Evolutionary conservation across 306 rosid species (phyloP).

Genomic region (Dalbergia cultrata): DNA sequence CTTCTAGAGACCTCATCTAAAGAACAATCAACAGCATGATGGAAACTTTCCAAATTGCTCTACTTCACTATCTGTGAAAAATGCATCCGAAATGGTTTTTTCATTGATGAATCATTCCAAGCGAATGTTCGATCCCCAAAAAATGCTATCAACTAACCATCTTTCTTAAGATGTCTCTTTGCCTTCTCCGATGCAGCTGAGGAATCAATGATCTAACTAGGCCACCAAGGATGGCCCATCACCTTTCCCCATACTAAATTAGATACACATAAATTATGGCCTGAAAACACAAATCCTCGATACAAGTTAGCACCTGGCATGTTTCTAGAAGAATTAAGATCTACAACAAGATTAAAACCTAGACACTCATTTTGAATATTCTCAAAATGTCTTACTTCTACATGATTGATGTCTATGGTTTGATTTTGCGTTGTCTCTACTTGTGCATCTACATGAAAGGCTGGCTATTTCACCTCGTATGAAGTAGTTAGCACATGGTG

Average conservation of each 20-base stretch:
- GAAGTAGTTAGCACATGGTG: background rate
- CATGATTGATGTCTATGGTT: conserved; percentile 6
- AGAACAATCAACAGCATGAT: conserved; percentile 71
- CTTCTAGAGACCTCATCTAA: conserved; percentile 83
- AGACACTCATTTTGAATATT: conserved; percentile 31
- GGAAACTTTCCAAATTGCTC: conserved; percentile 61
- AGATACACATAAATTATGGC: conserved; percentile 48
- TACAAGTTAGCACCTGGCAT: conserved; percentile 39
- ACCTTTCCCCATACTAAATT: conserved; percentile 95
- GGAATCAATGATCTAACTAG: conserved; percentile 89
- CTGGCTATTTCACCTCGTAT: conserved; percentile 40
- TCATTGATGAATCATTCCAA: conserved; percentile 77
- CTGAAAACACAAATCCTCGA: conserved; percentile 43
- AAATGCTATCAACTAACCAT: conserved; percentile 66
- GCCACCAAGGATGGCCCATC: conserved; percentile 98
- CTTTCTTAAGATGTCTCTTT: conserved; percentile 64
- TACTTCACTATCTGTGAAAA: conserved; percentile 77
- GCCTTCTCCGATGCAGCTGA: conserved; percentile 71
- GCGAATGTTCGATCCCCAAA: conserved; percentile 85
- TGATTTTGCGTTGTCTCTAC: conserved; percentile 43
- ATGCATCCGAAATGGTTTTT: conserved; percentile 71
- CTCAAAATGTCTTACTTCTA: conserved; percentile 25
- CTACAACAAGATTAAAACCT: conserved; percentile 61
- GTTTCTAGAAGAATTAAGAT: conserved; percentile 52
- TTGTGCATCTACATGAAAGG: conserved; percentile 39